A percentile compares a stretch with the other conserved stretches of the same genome.
phyloP scores from a whole-genome alignment of 352 stramenopile genomes.

The Thraustochytrium sp. region DNA sequence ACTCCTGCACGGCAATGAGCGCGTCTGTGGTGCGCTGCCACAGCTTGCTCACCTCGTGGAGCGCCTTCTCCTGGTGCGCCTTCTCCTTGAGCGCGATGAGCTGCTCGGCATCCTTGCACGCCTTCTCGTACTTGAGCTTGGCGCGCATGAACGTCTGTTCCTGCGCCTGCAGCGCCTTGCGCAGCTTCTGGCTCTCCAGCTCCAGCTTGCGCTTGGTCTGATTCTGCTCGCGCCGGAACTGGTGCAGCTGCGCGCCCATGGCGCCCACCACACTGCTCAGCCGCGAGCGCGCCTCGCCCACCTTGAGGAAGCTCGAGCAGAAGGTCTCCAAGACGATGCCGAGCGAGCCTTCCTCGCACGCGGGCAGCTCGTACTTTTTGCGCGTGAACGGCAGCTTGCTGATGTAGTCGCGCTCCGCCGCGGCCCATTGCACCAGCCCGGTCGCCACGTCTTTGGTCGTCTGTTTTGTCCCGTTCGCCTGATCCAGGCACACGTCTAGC shows the following conservation, averaged over 20 bases:
- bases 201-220: conserved; percentile 29
- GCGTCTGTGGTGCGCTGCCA: conserved; percentile 36
- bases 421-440: background rate
- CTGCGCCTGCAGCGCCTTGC: background rate
- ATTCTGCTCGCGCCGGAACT: conserved; percentile 33
- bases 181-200: background rate
- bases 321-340: background rate
- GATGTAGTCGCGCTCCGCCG: conserved; percentile 26
- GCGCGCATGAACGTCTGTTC: conserved; percentile 23
- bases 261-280: conserved; percentile 27
- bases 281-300: background rate
- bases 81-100: conserved; percentile 39
- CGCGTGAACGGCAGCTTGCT: conserved; percentile 3
- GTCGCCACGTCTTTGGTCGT: conserved; percentile 26
- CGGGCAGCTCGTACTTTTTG: conserved; percentile 19
- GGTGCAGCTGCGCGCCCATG: conserved; percentile 34
- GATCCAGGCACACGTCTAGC: conserved; percentile 22
- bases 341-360: conserved; percentile 16
- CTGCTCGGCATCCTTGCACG: conserved; percentile 26
- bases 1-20: conserved; percentile 35
- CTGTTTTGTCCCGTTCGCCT: conserved; percentile 13
- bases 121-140: conserved; percentile 35
- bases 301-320: background rate
- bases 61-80: conserved; percentile 34
- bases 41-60: conserved; percentile 36